A percentile compares a stretch with the other conserved stretches of the same genome.
These are phyloP conservation scores for Cladorrhinum sp. DNA, from an alignment of 2,329 filamentous ascomycete species.

Conservation along the genomic window DNA sequence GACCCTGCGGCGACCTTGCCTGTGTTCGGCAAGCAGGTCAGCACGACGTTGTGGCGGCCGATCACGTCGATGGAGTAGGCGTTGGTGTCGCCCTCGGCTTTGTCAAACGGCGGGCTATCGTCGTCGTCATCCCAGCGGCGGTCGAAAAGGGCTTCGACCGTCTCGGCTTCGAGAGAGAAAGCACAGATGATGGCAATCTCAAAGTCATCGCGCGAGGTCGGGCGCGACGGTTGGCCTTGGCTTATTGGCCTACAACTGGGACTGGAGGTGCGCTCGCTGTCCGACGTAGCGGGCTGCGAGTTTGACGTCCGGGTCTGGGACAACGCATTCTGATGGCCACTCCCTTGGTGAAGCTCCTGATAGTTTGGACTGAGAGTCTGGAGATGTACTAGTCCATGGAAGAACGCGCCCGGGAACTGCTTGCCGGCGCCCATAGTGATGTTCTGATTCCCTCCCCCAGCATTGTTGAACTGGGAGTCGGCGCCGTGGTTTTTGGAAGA, in stretches of 20 bases:
- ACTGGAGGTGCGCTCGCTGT: neutral
- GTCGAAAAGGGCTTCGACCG: conserved; percentile 14
- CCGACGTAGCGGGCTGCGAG: neutral
- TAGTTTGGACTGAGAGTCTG: neutral
- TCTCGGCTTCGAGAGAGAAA: conserved; percentile 10
- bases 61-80: conserved; percentile 5
- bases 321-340: neutral
- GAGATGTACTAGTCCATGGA: neutral
- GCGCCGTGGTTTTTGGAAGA: neutral
- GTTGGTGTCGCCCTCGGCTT: conserved; percentile 8
- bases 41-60: conserved; percentile 27
- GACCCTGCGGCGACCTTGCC: conserved; percentile 30
- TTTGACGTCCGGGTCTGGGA: neutral
- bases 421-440: neutral
- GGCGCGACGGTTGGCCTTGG: conserved; percentile 1
- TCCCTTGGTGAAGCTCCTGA: neutral
- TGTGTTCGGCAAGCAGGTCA: conserved; percentile 30
- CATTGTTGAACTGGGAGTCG: neutral
- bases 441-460: neutral
- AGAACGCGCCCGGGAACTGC: neutral
- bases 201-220: conserved; percentile 9
- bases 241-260: neutral
- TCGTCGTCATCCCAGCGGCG: conserved; percentile 11
- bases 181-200: conserved; percentile 17
- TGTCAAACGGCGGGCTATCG: conserved; percentile 3